Base-by-base conservation (phyloP, 2,329 filamentous ascomycete genomes). In the Xylaria sp. region DNA sequence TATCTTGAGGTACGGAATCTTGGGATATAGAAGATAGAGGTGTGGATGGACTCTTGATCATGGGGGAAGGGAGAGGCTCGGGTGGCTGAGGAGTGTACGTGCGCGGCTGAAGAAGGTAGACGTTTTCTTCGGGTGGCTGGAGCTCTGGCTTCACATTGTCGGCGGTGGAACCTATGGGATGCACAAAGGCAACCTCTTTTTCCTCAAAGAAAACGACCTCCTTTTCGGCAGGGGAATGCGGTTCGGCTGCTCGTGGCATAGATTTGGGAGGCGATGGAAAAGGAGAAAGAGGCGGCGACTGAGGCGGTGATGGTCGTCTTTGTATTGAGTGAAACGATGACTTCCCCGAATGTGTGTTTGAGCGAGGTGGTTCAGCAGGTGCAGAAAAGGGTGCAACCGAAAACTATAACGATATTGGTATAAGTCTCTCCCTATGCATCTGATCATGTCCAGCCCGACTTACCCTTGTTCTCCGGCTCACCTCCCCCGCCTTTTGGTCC, bases 401-500 rank as follows among this genome's bases (percentile, higher is more conserved):
- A 61, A 77, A 77, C 76, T 80, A 60, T 23, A 68, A 28, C 12
- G 32, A 13, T 18, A 34, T 63, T 37, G 54, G 59, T 61, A 65
- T 66, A 46, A 68, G 59, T 52, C 34, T 65, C 44, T 56, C 23
- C 18, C 44, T 46, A 13, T 25, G 10, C 15, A 25, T 44, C 52
- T 20, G 44, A 34, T 25, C n/a, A 39, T 28, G n/a, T 55, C 58
- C 54, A 52, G 69, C 58, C 57, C 69, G 56, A 80, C 89, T 82
- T 86, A 93, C 92, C 84, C 89, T 89, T 78, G 89, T 92, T 77
- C 90, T 90, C 63, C 93, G 89, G 82, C 93, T 97, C 51, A 95
- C 92, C 77, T 93, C 89, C 20, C 92, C 94, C 54, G 94, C 94
- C 76, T 93, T 90, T 78, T 90, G 90, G 78, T 97, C 91, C 86